Percentiles rank a stretch among this genome's conserved stretches.
phyloP scores from a whole-genome alignment of 345 rosid genomes.

The Punica granatum region DNA sequence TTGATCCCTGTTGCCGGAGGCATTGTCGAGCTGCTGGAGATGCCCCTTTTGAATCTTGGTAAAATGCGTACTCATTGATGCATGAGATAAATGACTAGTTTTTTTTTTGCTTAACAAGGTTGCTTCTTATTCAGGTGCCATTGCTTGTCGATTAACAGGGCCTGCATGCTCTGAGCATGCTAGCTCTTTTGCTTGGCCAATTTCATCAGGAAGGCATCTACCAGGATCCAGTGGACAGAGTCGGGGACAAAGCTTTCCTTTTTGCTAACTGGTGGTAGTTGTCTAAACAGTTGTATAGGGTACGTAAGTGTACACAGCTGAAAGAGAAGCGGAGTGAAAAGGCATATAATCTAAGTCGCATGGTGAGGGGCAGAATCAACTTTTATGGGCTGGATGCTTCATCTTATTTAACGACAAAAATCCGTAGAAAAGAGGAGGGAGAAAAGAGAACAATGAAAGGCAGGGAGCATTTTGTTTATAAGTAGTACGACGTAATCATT shows the following conservation, averaged over 20 bases:
- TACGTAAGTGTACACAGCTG: constrained; percentile 46
- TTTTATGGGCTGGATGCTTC: constrained; percentile 41
- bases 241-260: no score
- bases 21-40: constrained; percentile 57
- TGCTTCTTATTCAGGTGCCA: background rate
- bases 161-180: no score
- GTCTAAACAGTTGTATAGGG: constrained; percentile 35
- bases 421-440: background rate
- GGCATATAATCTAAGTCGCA: constrained; percentile 19
- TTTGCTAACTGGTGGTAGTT: constrained; percentile 21
- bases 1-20: constrained; percentile 68
- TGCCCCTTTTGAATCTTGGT: background rate
- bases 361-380: constrained; percentile 35
- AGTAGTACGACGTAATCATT: constrained; percentile 24
- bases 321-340: constrained; percentile 26
- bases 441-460: constrained; percentile 17
- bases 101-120: background rate
- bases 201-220: no score
- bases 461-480: constrained; percentile 26
- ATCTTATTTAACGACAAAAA: background rate
- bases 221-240: no score
- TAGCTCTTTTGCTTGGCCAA: no score
- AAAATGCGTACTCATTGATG: background rate
- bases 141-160: constrained; percentile 36
- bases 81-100: background rate